Evolutionary conservation across 1,284 basidiomycete genomes (phyloP).

Genomic region (Ustilago bromivora): DNA sequence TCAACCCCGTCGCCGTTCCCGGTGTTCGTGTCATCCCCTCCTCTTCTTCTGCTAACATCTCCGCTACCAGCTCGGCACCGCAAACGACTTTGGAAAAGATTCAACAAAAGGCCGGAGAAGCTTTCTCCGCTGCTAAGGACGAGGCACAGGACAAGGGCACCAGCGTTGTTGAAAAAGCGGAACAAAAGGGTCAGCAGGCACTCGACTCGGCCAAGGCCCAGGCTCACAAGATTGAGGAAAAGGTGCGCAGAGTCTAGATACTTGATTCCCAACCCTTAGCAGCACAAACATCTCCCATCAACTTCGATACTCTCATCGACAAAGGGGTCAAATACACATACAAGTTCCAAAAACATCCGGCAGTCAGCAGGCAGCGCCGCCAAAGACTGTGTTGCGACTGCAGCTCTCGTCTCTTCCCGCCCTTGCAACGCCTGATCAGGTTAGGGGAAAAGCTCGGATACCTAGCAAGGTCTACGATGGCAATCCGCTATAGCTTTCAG

Average conservation of each 20-base stretch:
- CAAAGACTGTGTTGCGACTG: not conserved
- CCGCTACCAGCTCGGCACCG: conserved; percentile 36
- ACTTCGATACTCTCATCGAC: not conserved
- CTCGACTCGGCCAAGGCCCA: conserved; percentile 59
- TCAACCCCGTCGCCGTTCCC: conserved; percentile 92
- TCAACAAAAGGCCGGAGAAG: conserved; percentile 64
- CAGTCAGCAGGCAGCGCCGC: not conserved
- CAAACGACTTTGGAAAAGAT: conserved; percentile 60
- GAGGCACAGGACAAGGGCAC: conserved; percentile 51
- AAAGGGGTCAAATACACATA: not conserved
- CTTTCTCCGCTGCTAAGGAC: conserved; percentile 56
- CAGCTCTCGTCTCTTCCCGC: conserved; percentile 2
- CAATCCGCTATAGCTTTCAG: not conserved
- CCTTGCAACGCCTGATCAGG: not conserved
- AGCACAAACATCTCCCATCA: not conserved
- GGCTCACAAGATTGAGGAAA: conserved; percentile 52
- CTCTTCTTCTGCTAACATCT: conserved; percentile 69
- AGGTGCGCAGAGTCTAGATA: conserved; percentile 65
- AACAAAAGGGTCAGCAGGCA: conserved; percentile 53
- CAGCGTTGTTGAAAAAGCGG: conserved; percentile 35
- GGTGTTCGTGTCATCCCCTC: conserved; percentile 82
- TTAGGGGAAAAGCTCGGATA: not conserved
- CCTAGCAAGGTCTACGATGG: not conserved
- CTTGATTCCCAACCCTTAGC: not conserved
- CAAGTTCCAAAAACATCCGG: not conserved